These are phyloP conservation scores for Lablab purpureus DNA, from an alignment of 306 rosid species.

Conservation along the genomic window DNA sequence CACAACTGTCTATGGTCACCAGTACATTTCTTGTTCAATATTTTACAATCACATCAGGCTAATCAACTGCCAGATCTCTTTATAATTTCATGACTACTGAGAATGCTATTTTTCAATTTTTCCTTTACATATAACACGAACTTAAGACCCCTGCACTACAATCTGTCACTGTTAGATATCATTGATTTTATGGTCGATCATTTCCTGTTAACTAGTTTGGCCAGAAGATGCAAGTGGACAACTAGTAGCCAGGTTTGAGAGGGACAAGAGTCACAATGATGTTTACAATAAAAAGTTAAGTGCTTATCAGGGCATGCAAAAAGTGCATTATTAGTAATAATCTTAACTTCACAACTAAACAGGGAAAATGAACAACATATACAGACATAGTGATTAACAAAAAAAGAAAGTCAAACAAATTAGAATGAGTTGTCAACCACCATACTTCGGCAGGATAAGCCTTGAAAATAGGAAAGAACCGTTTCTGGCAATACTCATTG, in stretches of 20 bases:
- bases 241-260: background rate
- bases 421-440: conserved; percentile 23
- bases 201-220: background rate
- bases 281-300: too few relatives aligned
- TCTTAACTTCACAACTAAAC: conserved; percentile 7
- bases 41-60: background rate
- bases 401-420: conserved; percentile 9
- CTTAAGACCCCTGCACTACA: background rate
- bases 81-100: background rate
- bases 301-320: background rate
- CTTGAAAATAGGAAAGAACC: conserved; percentile 75
- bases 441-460: conserved; percentile 72
- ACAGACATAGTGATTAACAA: conserved; percentile 14
- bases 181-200: background rate
- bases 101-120: background rate
- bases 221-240: background rate
- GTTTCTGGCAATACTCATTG: conserved; percentile 74
- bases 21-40: background rate
- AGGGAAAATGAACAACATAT: background rate
- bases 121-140: background rate
- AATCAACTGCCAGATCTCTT: background rate
- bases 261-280: background rate
- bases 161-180: background rate
- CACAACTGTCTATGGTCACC: background rate
- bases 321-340: background rate